Evolutionary conservation across 2,329 filamentous ascomycete species (phyloP), one percentile per base, ranked within the genome.

Genomic region (Pochonia chlamydosporia): DNA sequence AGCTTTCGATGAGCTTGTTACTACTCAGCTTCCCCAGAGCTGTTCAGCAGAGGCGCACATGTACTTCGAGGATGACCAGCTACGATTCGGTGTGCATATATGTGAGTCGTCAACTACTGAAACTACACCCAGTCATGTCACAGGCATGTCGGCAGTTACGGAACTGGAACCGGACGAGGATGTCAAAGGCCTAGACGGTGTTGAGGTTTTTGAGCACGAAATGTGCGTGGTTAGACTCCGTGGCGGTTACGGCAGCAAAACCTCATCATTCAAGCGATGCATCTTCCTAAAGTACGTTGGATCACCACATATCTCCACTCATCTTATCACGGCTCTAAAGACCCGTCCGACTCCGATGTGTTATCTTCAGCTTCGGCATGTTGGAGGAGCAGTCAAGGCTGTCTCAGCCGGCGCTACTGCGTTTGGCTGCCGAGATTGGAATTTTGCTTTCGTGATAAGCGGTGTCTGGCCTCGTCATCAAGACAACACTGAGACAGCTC

Each of bases 241-340:
- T 43, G 74, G 75, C 21, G 79, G 79, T 1, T 78, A 84, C 44
- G 68, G 68, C 16, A 71, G 74, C 54, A 84, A 82, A 64, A 84
- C 78, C 0, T 83, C 75, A 9, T 72, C 80, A 1, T 84, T 85
- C 67, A 84, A 84, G 64, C 72, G 81, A 54, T 84, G 81, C 57
- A 36, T 84, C 25, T 84, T 85, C 54, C 59, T 85, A 7, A 76
- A 75, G 49, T 0, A 56, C 31, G 74, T 83, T 11, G 66, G 67
- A 51, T 49, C 46, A 43, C 33, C 2, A 2, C 45, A 60, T 2
- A 33, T 78, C 1, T 55, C 60, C 21, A 40, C 63, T 1, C 54
- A 54, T 5, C 61, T 85, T 39, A 47, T 73, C 13, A 48, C 55
- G 3, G 76, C 79, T 5, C 16, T 84, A 4, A 48, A 70, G 37